These are phyloP conservation scores for Ceratobasidium sp. DNA, from an alignment of 1,284 basidiomycete genomes.

Conservation along the genomic window DNA sequence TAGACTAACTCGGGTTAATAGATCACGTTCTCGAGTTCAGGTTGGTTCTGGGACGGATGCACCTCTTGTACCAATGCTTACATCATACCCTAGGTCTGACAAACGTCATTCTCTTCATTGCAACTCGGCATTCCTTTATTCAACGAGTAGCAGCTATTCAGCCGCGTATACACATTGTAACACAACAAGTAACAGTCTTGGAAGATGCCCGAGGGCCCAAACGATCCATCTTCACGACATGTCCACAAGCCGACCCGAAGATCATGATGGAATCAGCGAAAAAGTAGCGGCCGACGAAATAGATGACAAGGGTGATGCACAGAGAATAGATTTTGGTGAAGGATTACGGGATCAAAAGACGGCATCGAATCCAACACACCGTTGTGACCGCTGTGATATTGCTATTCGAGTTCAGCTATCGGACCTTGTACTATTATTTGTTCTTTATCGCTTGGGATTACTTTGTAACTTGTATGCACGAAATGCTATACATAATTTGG, in stretches of 20 bases:
- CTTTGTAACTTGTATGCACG: too few species aligned
- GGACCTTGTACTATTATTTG: too few species aligned
- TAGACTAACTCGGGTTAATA: neutral
- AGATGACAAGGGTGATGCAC: neutral
- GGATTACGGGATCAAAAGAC: neutral
- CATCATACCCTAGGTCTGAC: conserved; percentile 7
- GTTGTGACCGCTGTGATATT: too few species aligned
- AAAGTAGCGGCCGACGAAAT: conserved; percentile 1
- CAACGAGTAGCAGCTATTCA: conserved; percentile 12
- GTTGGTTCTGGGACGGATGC: neutral
- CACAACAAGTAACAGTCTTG: conserved; percentile 29
- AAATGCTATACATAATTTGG: too few species aligned
- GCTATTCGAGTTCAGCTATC: too few species aligned
- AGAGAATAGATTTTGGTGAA: neutral
- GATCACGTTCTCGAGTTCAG: conserved; percentile 31
- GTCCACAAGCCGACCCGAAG: neutral
- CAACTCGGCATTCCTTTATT: conserved; percentile 34
- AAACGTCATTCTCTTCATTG: conserved; percentile 32
- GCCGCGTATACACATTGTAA: conserved; percentile 20
- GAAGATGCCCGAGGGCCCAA: conserved; percentile 28
- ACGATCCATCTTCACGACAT: conserved; percentile 36
- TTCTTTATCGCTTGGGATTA: too few species aligned
- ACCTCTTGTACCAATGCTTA: neutral
- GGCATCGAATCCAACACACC: too few species aligned
- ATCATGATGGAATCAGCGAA: conserved; percentile 23